Evolutionary conservation across 768 basidiomycete species (phyloP), one percentile per base, ranked within the genome.

Genomic region (Hortiboletus flavorubellus): DNA sequence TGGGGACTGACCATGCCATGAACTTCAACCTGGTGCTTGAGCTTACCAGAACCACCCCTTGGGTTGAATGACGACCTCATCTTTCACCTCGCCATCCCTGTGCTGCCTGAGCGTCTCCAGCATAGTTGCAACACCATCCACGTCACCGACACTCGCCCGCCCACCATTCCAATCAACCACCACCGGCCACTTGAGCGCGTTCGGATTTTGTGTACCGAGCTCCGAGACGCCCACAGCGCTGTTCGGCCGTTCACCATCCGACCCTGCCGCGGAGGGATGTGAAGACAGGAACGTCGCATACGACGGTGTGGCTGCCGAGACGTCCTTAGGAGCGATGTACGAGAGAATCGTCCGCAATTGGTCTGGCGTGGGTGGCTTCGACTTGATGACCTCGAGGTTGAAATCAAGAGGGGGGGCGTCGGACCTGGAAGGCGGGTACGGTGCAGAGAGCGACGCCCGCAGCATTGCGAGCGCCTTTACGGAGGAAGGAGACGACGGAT

Each of bases 131-230:
- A 89, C 89, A 18, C 84, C 84, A 7, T 88, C 85, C 16, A 84
- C 73, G 55, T 86, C 82, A 0, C 89, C 89, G 0, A 90, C 71
- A 18, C 78, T 78, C 10, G 82, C 87, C 40, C 76, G 76, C 2
- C 89, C 89, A 23, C 75, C 78, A 15, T 75, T 71, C 89, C 89
- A 91, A 60, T 91, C 84, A 2, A 91, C 89, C 0, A 91, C 86
- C 44, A 91, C 79, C 0, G 89, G 89, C 88, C 87, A 91, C 56
- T 83, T 88, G 60, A 90, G 69, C 15, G 80, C 82, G 14, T 75
- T 76, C 1, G 84, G 86, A 53, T 84, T 83, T 68, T 76, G 74
- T 42, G 72, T 61, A 0, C 76, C 87, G 10, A 89, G 75, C 30
- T 77, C 70, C 3, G 72, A 72, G 9, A 91, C 72, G 8, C 69